Evolutionary conservation across 108 stramenopile species (phyloP), one percentile per base, ranked within the genome.

Genomic region (Licmophora abbreviata): DNA sequence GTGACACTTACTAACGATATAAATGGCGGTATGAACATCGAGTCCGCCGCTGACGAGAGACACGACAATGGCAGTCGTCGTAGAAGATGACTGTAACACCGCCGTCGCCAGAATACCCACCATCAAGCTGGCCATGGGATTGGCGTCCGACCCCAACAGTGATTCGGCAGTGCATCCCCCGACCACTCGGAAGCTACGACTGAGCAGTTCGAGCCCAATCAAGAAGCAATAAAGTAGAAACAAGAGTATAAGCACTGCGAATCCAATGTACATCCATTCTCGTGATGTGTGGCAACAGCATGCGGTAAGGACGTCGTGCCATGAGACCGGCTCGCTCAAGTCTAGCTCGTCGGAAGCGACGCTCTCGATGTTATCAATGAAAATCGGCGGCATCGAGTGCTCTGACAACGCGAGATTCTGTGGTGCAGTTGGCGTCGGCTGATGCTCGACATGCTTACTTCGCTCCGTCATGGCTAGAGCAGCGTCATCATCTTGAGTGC

Each of bases 11-110:
- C n/a, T 81, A 30, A 81, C 57, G 66, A 84, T 68, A 60, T 63
- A 69, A 75, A 59, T 79, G 67, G 31, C 68, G 69, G 29, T 54
- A 41, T 37, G 5, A 27, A 63, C 55, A 23, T 45, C 27, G 18
- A 61, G 18, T 21, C 33, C 51, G 9, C 35, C 54, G 30, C 25
- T 24, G 20, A 59, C 67, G n/a, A 68, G 58, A 1, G 67, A 58
- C 14, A 67, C 73, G 30, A 74, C 52, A 22, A 74, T 69, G 31
- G 73, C 52, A 32, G 68, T 75, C 11, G 73, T 68, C 17, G 68
- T 75, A 17, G 64, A 66, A 23, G 53, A 56, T 9, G 59, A 55
- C 37, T 75, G 73, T 1, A 75, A 24, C 36, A 75, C 46, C 25
- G 54, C 68, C 25, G 73, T 74, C 29, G 63, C 63, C n/a, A 75